Evolutionary conservation across 2,329 filamentous ascomycete species (phyloP).

Genomic region (Pseudonectria buxi): DNA sequence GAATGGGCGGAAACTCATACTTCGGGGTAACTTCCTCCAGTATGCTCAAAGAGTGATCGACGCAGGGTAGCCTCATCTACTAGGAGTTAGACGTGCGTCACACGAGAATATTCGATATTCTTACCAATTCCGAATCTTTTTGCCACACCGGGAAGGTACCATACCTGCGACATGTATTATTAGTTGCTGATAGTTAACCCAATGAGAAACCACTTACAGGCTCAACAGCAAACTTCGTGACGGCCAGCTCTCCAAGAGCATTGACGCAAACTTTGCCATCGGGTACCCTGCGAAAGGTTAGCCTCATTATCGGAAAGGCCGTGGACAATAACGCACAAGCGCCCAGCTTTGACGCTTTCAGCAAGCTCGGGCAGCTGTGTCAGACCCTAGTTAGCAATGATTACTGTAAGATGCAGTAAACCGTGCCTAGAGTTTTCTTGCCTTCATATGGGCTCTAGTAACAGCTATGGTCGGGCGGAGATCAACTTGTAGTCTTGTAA

Average conservation of each 20-base stretch:
- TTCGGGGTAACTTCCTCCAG: conserved; percentile 92
- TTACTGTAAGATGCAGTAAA: background rate
- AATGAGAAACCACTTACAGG: conserved; percentile 52
- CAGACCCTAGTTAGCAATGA: conserved; percentile 3
- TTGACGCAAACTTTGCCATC: conserved; percentile 93
- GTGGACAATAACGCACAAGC: conserved; percentile 45
- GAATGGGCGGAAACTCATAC: conserved; percentile 23
- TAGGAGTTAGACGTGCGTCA: conserved; percentile 18
- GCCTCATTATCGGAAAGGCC: background rate
- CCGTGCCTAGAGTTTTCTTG: conserved; percentile 11
- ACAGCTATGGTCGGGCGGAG: conserved; percentile 87
- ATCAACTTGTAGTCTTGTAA: conserved; percentile 50
- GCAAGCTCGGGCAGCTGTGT: conserved; percentile 77
- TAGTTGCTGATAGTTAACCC: background rate
- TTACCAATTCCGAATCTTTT: conserved; percentile 84
- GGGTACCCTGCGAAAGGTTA: conserved; percentile 36
- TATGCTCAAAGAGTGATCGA: conserved; percentile 87
- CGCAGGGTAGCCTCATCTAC: conserved; percentile 78
- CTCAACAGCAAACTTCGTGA: conserved; percentile 96
- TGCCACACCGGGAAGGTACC: conserved; percentile 82
- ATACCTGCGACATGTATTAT: conserved; percentile 39
- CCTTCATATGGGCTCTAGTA: conserved; percentile 88
- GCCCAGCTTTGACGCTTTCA: conserved; percentile 73
- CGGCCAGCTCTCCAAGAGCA: conserved; percentile 75
- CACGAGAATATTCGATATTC: conserved; percentile 12